Percentiles rank a stretch among this genome's conserved stretches.
phyloP scores from a whole-genome alignment of 2,329 filamentous ascomycete species.

The Cercospora sp. region DNA sequence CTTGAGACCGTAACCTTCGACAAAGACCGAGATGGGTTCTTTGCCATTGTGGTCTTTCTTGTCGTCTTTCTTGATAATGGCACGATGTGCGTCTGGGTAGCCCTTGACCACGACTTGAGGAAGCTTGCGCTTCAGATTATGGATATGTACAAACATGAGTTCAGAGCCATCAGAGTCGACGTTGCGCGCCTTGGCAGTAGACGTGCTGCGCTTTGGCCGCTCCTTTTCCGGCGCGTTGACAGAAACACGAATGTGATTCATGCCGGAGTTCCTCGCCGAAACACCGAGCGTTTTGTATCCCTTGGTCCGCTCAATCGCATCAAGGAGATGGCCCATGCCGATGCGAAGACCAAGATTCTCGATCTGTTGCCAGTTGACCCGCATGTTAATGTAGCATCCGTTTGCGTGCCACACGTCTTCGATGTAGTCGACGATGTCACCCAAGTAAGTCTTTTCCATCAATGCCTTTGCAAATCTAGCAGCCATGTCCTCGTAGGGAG shows the following conservation, averaged over 20 bases:
- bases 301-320: conserved; percentile 75
- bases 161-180: conserved; percentile 52
- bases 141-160: conserved; percentile 74
- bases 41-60: conserved; percentile 63
- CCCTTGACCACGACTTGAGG: conserved; percentile 85
- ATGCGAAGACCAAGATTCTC: conserved; percentile 80
- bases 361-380: conserved; percentile 77
- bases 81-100: conserved; percentile 79
- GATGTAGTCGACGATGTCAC: conserved; percentile 76
- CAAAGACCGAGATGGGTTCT: conserved; percentile 60
- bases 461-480: conserved; percentile 90
- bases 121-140: conserved; percentile 78
- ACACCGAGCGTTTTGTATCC: conserved; percentile 66
- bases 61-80: conserved; percentile 82
- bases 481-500: conserved; percentile 70
- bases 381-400: conserved; percentile 74
- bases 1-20: conserved; percentile 90
- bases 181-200: conserved; percentile 41
- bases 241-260: conserved; percentile 64
- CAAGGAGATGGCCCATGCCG: conserved; percentile 68
- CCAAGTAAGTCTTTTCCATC: conserved; percentile 91
- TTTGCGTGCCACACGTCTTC: conserved; percentile 86
- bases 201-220: conserved; percentile 37
- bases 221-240: conserved; percentile 55
- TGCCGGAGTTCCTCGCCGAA: conserved; percentile 30